phyloP scores from a whole-genome alignment of 1,284 basidiomycete genomes.

The Irpex sp. region DNA sequence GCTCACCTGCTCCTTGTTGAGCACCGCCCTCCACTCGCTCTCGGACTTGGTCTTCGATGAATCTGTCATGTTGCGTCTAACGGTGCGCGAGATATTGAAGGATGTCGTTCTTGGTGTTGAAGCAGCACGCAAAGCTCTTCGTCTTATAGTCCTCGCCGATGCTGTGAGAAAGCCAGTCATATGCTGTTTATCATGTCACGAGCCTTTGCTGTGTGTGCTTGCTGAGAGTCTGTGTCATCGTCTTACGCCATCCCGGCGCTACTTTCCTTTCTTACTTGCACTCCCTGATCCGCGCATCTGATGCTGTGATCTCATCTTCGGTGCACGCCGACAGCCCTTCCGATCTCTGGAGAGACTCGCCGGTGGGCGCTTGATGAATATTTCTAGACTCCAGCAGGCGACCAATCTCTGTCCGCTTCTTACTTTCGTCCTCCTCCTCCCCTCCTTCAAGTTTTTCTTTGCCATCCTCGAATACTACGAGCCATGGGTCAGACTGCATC shows the following conservation, averaged over 20 bases:
- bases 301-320: not conserved
- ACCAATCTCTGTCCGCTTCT: not conserved
- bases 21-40: conserved; percentile 82
- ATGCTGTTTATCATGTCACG: not conserved
- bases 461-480: too few relatives aligned
- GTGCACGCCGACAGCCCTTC: not conserved
- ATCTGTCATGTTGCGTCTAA: conserved; percentile 7
- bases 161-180: conserved; percentile 2
- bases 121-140: not conserved
- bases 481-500: conserved; percentile 13
- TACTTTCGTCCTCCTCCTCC: not conserved
- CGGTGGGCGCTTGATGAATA: not conserved
- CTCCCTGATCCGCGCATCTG: not conserved
- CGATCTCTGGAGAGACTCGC: not conserved
- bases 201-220: not conserved
- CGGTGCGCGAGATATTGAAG: not conserved
- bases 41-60: conserved; percentile 54
- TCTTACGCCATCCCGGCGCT: conserved; percentile 9
- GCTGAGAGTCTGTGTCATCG: not conserved
- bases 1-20: conserved; percentile 78
- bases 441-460: not conserved
- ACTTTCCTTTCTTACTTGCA: not conserved
- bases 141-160: conserved; percentile 5
- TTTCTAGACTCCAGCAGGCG: not conserved
- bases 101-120: not conserved